Base-by-base conservation (phyloP, 352 stramenopile species). In the Phytophthora pisi region DNA sequence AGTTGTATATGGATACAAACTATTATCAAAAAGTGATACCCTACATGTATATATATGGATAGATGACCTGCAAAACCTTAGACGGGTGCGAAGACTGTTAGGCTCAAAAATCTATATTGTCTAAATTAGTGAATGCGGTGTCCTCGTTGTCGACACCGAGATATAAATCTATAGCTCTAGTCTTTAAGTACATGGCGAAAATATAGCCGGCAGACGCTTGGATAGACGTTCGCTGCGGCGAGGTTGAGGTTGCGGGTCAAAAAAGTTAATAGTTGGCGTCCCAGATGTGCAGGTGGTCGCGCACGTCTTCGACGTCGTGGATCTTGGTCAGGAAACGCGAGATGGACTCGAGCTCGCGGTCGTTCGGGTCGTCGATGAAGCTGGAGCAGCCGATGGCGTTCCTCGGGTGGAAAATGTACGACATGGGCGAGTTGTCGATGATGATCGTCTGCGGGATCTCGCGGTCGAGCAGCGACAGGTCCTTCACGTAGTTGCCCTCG, bases 361-460 rank as follows among this genome's bases (percentile, higher is more conserved):
- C 95, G 34, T 79, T 75, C 61, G 82, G 74, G 69, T 98, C 88
- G 51, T 98, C 91, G 43, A 98, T 97, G 60, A 97, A 98, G 51
- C 77, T 91, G 20, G 86, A 94, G 67, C 84, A 92, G 18, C 84
- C 84, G 56, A 93, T 91, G 18, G 86, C 84, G 23, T 93, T 93
- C 43, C 76, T 78, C 16, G 98, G 97, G 75, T 99, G 98, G 75
- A 99, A 99, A 38, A 99, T 83, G 74, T 99, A 99, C 5, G 93
- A 98, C 77, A 96, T 96, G n/a, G 98, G 97, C 56, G 95, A 98
- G 77, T 99, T 99, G 81, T 99, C 98, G 61, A 99, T 98, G 73
- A 99, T 99, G 67, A 99, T 99, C 20, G 88, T 90, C 72, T 98
- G 90, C 16, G 79, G 84, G 24, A 99, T 81, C 26, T 99, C 82